phyloP scores from a whole-genome alignment of 768 basidiomycete genomes.

The Hypsizygus marmoreus region DNA sequence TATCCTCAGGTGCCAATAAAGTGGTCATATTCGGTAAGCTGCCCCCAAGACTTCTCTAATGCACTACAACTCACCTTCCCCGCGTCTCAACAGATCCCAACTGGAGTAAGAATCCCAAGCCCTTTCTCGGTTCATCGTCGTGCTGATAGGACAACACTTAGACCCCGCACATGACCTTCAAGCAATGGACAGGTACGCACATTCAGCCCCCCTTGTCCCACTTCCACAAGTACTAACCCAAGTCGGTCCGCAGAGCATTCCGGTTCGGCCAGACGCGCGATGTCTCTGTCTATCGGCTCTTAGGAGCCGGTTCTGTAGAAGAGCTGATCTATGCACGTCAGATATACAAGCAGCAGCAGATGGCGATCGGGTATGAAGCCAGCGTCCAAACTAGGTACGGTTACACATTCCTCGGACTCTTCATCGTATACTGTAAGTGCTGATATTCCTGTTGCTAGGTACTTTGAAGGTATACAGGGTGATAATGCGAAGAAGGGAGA shows the following conservation, averaged over 20 bases:
- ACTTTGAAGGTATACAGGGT: slow-evolving; percentile 83
- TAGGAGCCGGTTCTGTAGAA: slow-evolving; percentile 86
- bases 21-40: slow-evolving; percentile 84
- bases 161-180: slow-evolving; percentile 96
- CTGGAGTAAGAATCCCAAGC: slow-evolving; percentile 80
- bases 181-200: slow-evolving; percentile 71
- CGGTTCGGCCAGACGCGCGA: slow-evolving; percentile 87
- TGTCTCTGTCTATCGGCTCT: slow-evolving; percentile 79
- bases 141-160: slow-evolving; percentile 37
- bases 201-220: background rate
- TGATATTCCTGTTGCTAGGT: slow-evolving; percentile 39
- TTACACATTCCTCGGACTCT: background rate
- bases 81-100: slow-evolving; percentile 66
- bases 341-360: slow-evolving; percentile 92
- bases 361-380: slow-evolving; percentile 87
- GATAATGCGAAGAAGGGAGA: slow-evolving; percentile 76
- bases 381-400: slow-evolving; percentile 76
- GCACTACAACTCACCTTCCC: slow-evolving; percentile 9
- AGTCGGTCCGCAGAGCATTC: slow-evolving; percentile 53
- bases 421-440: too few species aligned
- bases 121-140: too few species aligned
- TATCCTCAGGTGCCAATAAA: slow-evolving; percentile 73
- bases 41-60: slow-evolving; percentile 4
- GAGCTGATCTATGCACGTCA: slow-evolving; percentile 89
- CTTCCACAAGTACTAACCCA: background rate